Conservation (phyloP, 1,139 yeast genomes). For the Wickerhamomyces sp. region DNA sequence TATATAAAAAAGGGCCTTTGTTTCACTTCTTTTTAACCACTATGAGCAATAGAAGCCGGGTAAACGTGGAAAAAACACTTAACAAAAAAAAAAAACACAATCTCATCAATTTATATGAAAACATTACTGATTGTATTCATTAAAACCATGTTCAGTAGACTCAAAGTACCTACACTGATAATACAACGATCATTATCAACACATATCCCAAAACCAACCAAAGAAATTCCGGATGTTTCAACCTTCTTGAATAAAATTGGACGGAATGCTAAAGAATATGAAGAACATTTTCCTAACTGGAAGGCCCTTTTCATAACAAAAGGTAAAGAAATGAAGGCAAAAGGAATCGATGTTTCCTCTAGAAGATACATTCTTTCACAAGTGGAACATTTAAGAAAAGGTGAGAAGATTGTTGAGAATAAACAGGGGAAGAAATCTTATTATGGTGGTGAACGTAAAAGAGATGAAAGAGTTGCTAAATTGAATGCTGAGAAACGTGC, state of each 20-base stretch:
- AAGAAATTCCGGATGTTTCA: constrained; percentile 62
- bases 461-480: constrained; percentile 65
- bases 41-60: background rate
- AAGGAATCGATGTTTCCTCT: constrained; percentile 74
- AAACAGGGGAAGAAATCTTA: constrained; percentile 62
- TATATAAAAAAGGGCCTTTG: too few species aligned
- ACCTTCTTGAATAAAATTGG: constrained; percentile 75
- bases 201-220: constrained; percentile 41
- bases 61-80: background rate
- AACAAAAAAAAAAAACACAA: too few species aligned
- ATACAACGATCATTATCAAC: constrained; percentile 9
- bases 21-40: background rate
- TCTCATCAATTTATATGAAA: too few species aligned
- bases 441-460: constrained; percentile 85
- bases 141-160: too few species aligned
- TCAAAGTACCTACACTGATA: constrained; percentile 1
- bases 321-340: constrained; percentile 57
- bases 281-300: constrained; percentile 73
- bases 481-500: constrained; percentile 57
- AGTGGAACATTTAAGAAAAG: constrained; percentile 46
- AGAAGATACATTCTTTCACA: constrained; percentile 56
- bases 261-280: constrained; percentile 61
- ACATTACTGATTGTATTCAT: too few species aligned
- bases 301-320: constrained; percentile 54
- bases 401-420: constrained; percentile 54